These are phyloP conservation scores for Neurospora sp. DNA, from an alignment of 495 filamentous ascomycete species.

Conservation along the genomic window DNA sequence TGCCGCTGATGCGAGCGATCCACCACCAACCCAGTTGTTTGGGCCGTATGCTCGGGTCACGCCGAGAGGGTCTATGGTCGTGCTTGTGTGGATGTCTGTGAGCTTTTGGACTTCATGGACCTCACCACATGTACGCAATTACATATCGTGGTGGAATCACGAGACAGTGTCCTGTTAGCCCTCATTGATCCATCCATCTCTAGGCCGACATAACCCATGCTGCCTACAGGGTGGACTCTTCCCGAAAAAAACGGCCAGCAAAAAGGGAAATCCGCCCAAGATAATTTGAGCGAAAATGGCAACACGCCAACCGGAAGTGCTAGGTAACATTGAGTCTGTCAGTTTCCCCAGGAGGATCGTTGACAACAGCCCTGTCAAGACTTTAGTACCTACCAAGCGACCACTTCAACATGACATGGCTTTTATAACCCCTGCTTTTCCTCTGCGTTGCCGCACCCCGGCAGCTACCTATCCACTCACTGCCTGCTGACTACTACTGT, in stretches of 20 bases:
- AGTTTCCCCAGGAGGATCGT: not conserved
- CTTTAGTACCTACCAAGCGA: constrained; percentile 16
- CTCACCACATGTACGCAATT: not conserved
- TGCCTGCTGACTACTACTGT: constrained; percentile 7
- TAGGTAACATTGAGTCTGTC: not conserved
- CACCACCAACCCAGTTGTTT: not conserved
- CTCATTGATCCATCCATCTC: not conserved
- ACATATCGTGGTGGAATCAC: not conserved
- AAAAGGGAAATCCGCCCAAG: not conserved
- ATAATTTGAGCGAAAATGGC: not conserved
- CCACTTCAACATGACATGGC: constrained; percentile 7
- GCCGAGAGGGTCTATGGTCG: not conserved
- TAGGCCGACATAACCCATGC: not conserved
- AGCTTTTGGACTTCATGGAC: not conserved
- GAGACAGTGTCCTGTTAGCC: not conserved
- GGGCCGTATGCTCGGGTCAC: not conserved
- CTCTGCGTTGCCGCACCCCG: constrained; percentile 14
- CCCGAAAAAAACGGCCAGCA: not conserved
- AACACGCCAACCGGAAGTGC: not conserved
- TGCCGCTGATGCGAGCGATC: not conserved
- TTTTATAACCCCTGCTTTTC: constrained; percentile 8
- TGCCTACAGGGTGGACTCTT: not conserved
- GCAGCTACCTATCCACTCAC: constrained; percentile 7
- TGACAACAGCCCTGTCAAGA: constrained; percentile 1
- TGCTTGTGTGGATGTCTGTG: not conserved